These are phyloP conservation scores for Acaromyces ingoldii DNA, from an alignment of 1,284 basidiomycete species.

Conservation along the genomic window DNA sequence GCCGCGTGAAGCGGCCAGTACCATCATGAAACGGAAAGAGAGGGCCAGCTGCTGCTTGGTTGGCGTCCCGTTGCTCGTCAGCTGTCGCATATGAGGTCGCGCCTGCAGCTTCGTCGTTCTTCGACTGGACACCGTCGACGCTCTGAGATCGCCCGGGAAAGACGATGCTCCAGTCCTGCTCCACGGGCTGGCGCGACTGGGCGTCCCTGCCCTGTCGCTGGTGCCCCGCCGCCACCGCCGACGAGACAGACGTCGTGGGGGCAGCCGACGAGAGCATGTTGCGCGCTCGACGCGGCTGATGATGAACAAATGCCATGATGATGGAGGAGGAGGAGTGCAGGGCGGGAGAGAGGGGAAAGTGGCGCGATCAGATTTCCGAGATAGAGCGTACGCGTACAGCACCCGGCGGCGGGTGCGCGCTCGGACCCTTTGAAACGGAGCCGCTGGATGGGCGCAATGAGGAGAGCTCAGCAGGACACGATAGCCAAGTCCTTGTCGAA, in stretches of 20 bases:
- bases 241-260: not conserved
- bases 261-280: not conserved
- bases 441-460: no score
- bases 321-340: no score
- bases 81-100: not conserved
- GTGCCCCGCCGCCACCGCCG: not conserved
- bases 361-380: no score
- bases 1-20: not conserved
- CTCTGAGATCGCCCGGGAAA: slow-evolving; percentile 1
- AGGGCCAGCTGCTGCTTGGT: not conserved
- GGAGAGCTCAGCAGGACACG: no score
- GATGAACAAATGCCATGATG: slow-evolving; percentile 4
- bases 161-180: slow-evolving; percentile 7
- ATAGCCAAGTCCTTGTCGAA: no score
- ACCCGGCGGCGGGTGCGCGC: no score
- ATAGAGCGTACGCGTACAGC: no score
- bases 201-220: not conserved
- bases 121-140: no score
- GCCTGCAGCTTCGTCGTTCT: no score
- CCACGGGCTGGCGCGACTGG: not conserved
- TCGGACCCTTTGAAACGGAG: no score
- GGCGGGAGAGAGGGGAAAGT: no score
- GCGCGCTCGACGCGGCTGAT: not conserved
- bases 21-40: not conserved
- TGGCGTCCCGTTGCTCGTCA: not conserved